A percentile compares a stretch with the other conserved stretches of the same genome.
phyloP scores from a whole-genome alignment of 257 asterid genomes.

The Echium plantagineum region DNA sequence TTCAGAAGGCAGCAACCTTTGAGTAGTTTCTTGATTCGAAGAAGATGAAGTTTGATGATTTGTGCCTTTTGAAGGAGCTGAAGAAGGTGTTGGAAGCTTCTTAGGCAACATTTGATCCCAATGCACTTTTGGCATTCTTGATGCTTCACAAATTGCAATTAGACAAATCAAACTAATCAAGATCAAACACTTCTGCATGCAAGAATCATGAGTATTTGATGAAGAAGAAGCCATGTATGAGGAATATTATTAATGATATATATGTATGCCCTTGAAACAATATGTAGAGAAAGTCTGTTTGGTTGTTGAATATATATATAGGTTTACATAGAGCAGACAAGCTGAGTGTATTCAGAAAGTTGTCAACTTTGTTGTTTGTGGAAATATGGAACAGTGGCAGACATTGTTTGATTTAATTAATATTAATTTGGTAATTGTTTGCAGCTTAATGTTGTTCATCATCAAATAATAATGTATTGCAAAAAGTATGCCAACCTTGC shows the following conservation, averaged over 20 bases:
- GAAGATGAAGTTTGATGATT: slow-evolving; percentile 38
- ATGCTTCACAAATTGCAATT: slow-evolving; percentile 45
- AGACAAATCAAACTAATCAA: slow-evolving; percentile 38
- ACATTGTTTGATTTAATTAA: slow-evolving; percentile 42
- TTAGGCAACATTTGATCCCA: slow-evolving; percentile 91
- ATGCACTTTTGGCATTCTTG: slow-evolving; percentile 47
- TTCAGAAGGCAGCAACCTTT: slow-evolving; percentile 33
- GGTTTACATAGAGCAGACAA: slow-evolving; percentile 48
- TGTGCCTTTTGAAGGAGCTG: slow-evolving; percentile 77
- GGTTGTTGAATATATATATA: slow-evolving; percentile 1
- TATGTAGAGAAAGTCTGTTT: background rate
- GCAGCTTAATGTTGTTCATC: slow-evolving; percentile 25
- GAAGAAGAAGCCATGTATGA: slow-evolving; percentile 43
- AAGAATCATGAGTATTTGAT: slow-evolving; percentile 9
- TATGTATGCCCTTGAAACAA: background rate
- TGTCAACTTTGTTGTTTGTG: slow-evolving; percentile 61
- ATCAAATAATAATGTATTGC: slow-evolving; percentile 22
- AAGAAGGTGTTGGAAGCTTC: slow-evolving; percentile 71
- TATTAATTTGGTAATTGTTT: slow-evolving; percentile 24
- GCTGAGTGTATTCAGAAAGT: slow-evolving; percentile 39
- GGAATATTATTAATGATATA: background rate
- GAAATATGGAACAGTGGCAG: slow-evolving; percentile 69
- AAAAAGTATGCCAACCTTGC: slow-evolving; percentile 11
- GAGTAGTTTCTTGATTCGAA: slow-evolving; percentile 17
- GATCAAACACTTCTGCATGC: slow-evolving; percentile 25